These are phyloP conservation scores for Alloteropsis semialata DNA, from an alignment of 176 grass and related monocot species.

Conservation along the genomic window DNA sequence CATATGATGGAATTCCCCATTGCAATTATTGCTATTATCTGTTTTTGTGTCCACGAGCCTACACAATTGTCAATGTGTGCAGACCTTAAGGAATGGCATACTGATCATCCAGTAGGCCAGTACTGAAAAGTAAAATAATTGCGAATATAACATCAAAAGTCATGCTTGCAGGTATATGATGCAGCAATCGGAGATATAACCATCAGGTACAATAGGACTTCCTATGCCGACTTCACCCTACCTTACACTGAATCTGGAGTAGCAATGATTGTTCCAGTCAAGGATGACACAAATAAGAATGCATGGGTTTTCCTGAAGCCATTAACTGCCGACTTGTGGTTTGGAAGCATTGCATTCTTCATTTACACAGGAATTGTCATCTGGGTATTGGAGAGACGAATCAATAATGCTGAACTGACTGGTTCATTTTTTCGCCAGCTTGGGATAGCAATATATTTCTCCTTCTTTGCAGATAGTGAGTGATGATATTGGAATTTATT, in stretches of 20 bases:
- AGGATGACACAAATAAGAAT: slow-evolving; percentile 24
- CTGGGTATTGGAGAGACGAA: neutral
- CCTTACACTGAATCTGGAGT: slow-evolving; percentile 54
- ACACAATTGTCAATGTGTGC: neutral
- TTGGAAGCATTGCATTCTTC: slow-evolving; percentile 51
- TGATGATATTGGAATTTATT: slow-evolving; percentile 24
- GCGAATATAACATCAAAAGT: neutral
- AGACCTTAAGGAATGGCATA: neutral
- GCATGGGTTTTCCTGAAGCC: slow-evolving; percentile 61
- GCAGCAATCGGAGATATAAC: slow-evolving; percentile 48
- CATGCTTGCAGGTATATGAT: slow-evolving; percentile 36
- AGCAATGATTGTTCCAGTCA: slow-evolving; percentile 50
- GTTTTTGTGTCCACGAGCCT: neutral
- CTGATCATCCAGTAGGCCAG: neutral
- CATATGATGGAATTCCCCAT: neutral
- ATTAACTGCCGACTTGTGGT: slow-evolving; percentile 48
- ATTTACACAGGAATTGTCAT: slow-evolving; percentile 42
- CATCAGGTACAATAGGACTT: slow-evolving; percentile 53
- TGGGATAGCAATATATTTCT: slow-evolving; percentile 48
- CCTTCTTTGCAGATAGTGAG: slow-evolving; percentile 56
- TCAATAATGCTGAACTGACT: slow-evolving; percentile 27
- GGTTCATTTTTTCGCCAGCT: slow-evolving; percentile 47
- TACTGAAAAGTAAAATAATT: too few relatives aligned
- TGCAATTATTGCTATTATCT: neutral
- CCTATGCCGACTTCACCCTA: slow-evolving; percentile 49